A percentile compares a stretch with the other conserved stretches of the same genome.
These are phyloP conservation scores for Yamadazyma friedrichii DNA, from an alignment of 1,139 yeast genomes.

Conservation along the genomic window DNA sequence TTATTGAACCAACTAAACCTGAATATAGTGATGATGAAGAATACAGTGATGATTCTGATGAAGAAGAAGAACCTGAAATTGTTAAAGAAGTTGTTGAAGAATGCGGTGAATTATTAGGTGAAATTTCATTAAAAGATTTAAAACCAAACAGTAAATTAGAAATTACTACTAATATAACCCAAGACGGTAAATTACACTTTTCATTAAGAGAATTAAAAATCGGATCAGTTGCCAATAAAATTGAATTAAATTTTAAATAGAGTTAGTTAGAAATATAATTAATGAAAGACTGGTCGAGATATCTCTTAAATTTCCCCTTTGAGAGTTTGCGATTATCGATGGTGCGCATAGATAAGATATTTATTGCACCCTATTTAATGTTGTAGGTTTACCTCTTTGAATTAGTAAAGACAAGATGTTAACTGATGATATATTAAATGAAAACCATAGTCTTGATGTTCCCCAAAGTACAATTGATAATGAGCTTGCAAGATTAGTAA, in stretches of 20 bases:
- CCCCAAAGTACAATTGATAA: slow-evolving; percentile 25
- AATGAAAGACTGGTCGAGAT: background rate
- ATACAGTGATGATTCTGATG: slow-evolving; percentile 27
- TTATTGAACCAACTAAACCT: slow-evolving; percentile 57
- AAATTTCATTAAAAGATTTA: slow-evolving; percentile 72
- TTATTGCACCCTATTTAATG: too few species aligned
- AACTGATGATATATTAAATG: slow-evolving; percentile 17
- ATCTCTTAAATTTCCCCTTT: background rate
- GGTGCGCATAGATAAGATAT: too few species aligned
- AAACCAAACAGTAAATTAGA: slow-evolving; percentile 70
- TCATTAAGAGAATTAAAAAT: slow-evolving; percentile 80
- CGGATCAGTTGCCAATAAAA: slow-evolving; percentile 56
- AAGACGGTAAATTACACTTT: slow-evolving; percentile 78
- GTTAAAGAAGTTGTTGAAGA: slow-evolving; percentile 69
- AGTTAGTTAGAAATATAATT: background rate
- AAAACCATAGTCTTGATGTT: slow-evolving; percentile 18
- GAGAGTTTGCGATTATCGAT: too few species aligned
- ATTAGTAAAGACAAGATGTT: slow-evolving; percentile 4
- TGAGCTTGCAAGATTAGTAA: slow-evolving; percentile 20
- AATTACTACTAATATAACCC: slow-evolving; percentile 78
- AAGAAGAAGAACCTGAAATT: slow-evolving; percentile 67
- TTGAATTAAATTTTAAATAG: slow-evolving; percentile 34
- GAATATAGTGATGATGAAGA: slow-evolving; percentile 33
- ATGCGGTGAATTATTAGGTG: slow-evolving; percentile 76
- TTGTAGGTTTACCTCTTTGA: too few species aligned